Evolutionary conservation across 805 yeast genomes (phyloP), one percentile per base, ranked within the genome.

Genomic region (Cyberlindnera subsufficiens): DNA sequence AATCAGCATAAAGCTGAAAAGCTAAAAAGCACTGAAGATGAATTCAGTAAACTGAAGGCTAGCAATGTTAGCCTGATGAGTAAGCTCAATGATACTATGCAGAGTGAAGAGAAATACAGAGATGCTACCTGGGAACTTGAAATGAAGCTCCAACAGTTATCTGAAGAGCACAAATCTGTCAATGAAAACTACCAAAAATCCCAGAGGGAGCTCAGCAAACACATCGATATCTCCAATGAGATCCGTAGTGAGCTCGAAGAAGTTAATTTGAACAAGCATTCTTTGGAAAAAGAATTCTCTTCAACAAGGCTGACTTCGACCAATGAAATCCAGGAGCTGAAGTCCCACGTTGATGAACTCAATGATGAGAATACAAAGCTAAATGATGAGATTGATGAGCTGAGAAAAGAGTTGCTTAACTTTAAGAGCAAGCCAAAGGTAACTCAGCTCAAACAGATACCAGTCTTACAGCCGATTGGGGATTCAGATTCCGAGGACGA

Each of bases 81-180:
- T 19, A 57, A 52, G 39, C 53, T 52, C 16, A 50, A 52, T 34
- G 64, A 59, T 16, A 47, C 56, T 37, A n/a, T 52, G 35, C 46
- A 53, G 37, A 53, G 56, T 43, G 82, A 80, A 56, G 68, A 72
- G 39, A 61, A 66, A 7, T 64, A 75, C 39, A 77, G 75, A 54
- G 87, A 82, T 54, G 66, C 72, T 33, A 78, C 78, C 53, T 78
- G 85, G 82, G 82, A 78, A 51, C 65, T 84, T 41, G 87, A 82
- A 59, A 60, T 76, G 4, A 72, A 72, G 42, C 59, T 76, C 18
- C 68, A 71, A 27, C 63, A 56, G 45, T 42, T 63, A 18, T 42
- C 59, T 14, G 56, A 59, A 30, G 63, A 67, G 27, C 55, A 61
- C 46, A 52, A 59, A 32, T 51, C 52, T 6, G 58, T 75, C 31